Evolutionary conservation across 805 yeast genomes (phyloP), one percentile per base, ranked within the genome.

Genomic region (Starmerella riodocensis): DNA sequence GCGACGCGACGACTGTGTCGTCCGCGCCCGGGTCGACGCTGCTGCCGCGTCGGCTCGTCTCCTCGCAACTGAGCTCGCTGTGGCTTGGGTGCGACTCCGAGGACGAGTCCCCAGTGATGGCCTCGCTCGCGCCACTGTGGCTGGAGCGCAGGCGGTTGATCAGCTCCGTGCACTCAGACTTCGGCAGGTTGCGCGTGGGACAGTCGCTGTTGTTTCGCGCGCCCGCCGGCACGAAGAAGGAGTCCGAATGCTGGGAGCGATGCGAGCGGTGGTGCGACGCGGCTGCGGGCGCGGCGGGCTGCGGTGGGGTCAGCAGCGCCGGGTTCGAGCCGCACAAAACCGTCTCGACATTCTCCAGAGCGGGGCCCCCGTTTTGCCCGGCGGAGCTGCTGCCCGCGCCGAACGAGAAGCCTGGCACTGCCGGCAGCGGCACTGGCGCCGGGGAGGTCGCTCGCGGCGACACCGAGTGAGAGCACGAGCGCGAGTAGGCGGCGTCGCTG

Each of bases 111-210:
- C 4, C 13, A 14, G 7, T 17, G 13, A 9, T 6, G 13, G 9
- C 9, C 17, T 20, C 36, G 14, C 3, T 17, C 8, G 33, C 29
- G 21, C 38, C 43, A 17, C 29, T 24, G 30, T 51, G 47, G 22
- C 46, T 43, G 13, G 43, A 33, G 14, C 46, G 40, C 40, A 53
- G 32, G 13, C 53, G 36, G 14, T 39, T 38, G 18, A 52, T 46
- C 26, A 53, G 49, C 35, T 52, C 43, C 3, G 38, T 27, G 25
- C 45, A 35, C 19, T 34, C 25, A 1, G 42, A 26, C 25, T 25
- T 32, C 2, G 47, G 47, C 16, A 44, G 32, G 6, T 4, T 23
- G 20, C 23, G 6, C 4, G 42, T 34, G 17, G 36, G 51, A 12
- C 45, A 47, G 17, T 43, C 46, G 22, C 13, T 17, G 18, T 28